Evolutionary conservation across 2,329 filamentous ascomycete genomes (phyloP).

Genomic region (Aspergillus thermomutatus): DNA sequence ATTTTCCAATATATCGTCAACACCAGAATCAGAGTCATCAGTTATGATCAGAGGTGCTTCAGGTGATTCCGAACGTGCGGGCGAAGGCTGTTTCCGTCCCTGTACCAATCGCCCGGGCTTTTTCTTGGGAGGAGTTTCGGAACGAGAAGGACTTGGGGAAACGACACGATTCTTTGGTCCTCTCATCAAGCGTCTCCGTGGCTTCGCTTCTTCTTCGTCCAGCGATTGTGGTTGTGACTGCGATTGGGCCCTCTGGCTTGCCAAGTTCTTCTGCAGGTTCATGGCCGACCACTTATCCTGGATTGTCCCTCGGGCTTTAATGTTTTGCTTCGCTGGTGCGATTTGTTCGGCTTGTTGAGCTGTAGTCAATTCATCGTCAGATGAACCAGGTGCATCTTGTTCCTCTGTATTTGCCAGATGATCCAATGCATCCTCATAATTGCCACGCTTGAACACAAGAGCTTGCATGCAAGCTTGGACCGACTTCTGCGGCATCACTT

Average conservation of each 20-base stretch:
- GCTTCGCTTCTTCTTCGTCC: constrained; percentile 25
- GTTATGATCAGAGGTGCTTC: constrained; percentile 42
- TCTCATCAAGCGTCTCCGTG: constrained; percentile 38
- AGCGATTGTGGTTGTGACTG: constrained; percentile 12
- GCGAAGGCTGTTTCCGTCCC: constrained; percentile 41
- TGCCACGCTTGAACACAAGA: constrained; percentile 49
- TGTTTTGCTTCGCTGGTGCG: constrained; percentile 47
- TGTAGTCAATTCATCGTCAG: constrained; percentile 40
- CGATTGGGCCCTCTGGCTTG: constrained; percentile 15
- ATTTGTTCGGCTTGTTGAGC: constrained; percentile 17
- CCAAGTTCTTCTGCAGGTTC: constrained; percentile 33
- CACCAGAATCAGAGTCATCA: constrained; percentile 43
- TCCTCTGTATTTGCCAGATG: constrained; percentile 43
- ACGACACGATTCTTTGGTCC: constrained; percentile 31
- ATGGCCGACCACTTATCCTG: constrained; percentile 57
- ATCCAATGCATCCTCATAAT: constrained; percentile 54
- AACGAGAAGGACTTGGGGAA: constrained; percentile 22
- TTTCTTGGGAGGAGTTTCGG: constrained; percentile 24
- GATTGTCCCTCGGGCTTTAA: constrained; percentile 56
- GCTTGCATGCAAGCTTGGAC: constrained; percentile 50
- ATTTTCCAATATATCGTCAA: constrained; percentile 39
- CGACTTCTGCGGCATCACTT: constrained; percentile 46
- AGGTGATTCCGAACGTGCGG: constrained; percentile 32
- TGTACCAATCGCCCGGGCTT: constrained; percentile 45
- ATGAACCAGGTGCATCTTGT: constrained; percentile 25